Evolutionary conservation across 805 yeast species (phyloP).

Genomic region (Candida nitratophila): DNA sequence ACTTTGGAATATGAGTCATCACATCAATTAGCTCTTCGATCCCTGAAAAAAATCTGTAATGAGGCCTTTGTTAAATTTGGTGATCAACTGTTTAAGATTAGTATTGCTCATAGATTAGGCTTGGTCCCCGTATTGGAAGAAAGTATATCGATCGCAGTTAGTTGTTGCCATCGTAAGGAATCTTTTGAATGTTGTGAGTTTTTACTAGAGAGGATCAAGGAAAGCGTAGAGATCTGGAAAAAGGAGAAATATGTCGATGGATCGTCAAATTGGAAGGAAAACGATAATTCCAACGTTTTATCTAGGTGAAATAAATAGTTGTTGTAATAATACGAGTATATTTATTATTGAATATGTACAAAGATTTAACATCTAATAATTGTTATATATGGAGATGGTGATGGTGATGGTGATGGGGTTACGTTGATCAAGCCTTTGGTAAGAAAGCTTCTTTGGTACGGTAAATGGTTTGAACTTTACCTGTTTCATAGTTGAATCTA

Average conservation of each 20-base stretch:
- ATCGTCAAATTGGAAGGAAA: conserved; percentile 34
- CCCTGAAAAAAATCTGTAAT: conserved; percentile 28
- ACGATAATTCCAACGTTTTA: conserved; percentile 23
- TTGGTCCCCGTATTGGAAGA: conserved; percentile 40
- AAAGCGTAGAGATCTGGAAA: conserved; percentile 44
- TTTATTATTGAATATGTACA: not conserved
- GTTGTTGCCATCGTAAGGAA: conserved; percentile 38
- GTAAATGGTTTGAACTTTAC: conserved; percentile 44
- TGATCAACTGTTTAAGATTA: conserved; percentile 24
- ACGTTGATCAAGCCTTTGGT: not conserved
- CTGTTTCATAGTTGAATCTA: conserved; percentile 54
- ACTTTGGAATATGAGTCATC: conserved; percentile 41
- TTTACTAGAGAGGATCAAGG: conserved; percentile 38
- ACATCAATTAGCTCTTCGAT: conserved; percentile 30
- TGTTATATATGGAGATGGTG: too few relatives aligned
- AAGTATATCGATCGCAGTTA: conserved; percentile 36
- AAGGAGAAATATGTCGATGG: conserved; percentile 38
- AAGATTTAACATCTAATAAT: not conserved
- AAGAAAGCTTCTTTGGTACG: conserved; percentile 47
- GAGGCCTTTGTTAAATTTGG: conserved; percentile 23
- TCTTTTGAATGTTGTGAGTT: conserved; percentile 41
- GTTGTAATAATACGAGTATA: not conserved
- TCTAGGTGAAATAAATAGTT: not conserved
- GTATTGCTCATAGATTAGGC: conserved; percentile 39
- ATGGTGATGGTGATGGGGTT: too few relatives aligned